A percentile compares a stretch with the other conserved stretches of the same genome.
Evolutionary conservation across 257 asterid genomes (phyloP).

Genomic region (Rubia yunnanensis): DNA sequence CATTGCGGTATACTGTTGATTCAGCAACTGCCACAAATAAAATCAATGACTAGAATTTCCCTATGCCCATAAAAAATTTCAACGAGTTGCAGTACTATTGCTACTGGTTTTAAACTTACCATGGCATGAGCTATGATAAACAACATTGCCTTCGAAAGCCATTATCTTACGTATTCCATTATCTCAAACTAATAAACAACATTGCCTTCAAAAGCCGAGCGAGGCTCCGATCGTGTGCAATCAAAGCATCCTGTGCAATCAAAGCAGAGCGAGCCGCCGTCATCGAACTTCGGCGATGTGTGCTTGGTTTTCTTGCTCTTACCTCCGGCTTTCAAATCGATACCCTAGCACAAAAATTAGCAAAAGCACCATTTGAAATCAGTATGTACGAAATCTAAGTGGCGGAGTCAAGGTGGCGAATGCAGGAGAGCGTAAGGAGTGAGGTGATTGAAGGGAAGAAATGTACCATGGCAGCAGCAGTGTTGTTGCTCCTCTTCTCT

Average conservation of each 20-base stretch:
- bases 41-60: neutral
- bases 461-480: slow-evolving; percentile 21
- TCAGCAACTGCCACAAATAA: neutral
- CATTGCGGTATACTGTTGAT: neutral
- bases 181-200: too few relatives aligned
- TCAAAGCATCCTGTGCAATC: too few relatives aligned
- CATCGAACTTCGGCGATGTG: slow-evolving; percentile 62
- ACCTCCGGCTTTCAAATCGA: slow-evolving; percentile 89
- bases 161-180: too few relatives aligned
- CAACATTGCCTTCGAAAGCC: too few relatives aligned
- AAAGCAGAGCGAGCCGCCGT: too few relatives aligned
- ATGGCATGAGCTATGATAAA: slow-evolving; percentile 18
- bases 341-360: slow-evolving; percentile 42
- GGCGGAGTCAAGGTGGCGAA: too few relatives aligned
- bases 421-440: neutral
- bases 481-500: slow-evolving; percentile 13
- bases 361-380: neutral
- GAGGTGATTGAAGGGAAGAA: neutral
- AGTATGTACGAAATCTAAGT: too few relatives aligned
- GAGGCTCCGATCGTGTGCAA: too few relatives aligned
- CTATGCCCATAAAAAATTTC: neutral
- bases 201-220: too few relatives aligned
- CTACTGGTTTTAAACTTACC: slow-evolving; percentile 21
- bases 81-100: neutral
- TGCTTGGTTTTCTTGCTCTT: slow-evolving; percentile 84